Conservation (phyloP, 1,284 basidiomycete genomes). For the Xerocomus nothofagi region DNA sequence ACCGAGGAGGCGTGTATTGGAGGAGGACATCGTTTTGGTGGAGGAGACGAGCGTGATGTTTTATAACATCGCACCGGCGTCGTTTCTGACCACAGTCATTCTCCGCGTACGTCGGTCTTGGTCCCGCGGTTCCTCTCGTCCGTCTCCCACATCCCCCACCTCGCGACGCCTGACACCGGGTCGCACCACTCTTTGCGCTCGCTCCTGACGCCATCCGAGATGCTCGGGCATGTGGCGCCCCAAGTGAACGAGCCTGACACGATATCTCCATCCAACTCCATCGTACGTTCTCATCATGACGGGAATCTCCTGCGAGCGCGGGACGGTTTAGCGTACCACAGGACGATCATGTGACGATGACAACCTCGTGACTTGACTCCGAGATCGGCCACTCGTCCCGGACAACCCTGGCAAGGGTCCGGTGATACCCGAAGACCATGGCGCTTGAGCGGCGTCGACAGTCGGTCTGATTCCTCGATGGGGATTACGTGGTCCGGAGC, state of each 20-base stretch:
- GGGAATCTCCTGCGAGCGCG: neutral
- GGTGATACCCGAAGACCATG: too few species aligned
- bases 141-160: too few species aligned
- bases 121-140: too few species aligned
- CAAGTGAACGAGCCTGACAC: too few species aligned
- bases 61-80: conserved; percentile 24
- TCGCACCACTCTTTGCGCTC: too few species aligned
- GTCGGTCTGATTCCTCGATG: conserved; percentile 7
- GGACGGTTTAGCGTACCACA: neutral
- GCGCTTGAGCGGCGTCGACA: too few species aligned
- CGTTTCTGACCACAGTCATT: conserved; percentile 33
- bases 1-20: conserved; percentile 25
- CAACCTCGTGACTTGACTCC: too few species aligned
- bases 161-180: too few species aligned
- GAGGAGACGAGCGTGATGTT: conserved; percentile 2
- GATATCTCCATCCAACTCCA: too few species aligned
- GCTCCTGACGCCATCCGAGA: neutral
- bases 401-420: neutral
- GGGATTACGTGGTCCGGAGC: conserved; percentile 6
- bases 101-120: conserved; percentile 31
- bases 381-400: neutral
- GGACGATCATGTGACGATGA: too few species aligned
- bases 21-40: conserved; percentile 26
- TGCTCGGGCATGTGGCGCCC: neutral
- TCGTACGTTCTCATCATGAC: conserved; percentile 12